Percentiles rank a stretch among this genome's conserved stretches.
Evolutionary conservation across 306 rosid species (phyloP).

Genomic region (Sphenostylis stenocarpa): DNA sequence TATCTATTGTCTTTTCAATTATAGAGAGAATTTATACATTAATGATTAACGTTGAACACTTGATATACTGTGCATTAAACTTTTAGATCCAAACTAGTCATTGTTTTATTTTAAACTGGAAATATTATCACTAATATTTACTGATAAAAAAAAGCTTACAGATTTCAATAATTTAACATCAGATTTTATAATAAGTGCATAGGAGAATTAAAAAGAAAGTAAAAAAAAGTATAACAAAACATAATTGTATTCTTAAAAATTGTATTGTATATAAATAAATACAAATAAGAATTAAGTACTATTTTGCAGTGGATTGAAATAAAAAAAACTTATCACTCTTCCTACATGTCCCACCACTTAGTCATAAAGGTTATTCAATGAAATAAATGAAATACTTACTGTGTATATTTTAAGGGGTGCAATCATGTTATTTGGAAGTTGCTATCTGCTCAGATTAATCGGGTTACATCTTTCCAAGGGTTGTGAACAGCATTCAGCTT

Average conservation of each 20-base stretch:
- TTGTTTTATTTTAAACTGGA: neutral
- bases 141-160: neutral
- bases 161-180: neutral
- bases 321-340: too few relatives aligned
- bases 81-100: too few relatives aligned
- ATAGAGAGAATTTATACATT: too few relatives aligned
- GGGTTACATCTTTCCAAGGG: neutral
- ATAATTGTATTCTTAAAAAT: neutral
- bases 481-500: conserved; percentile 12
- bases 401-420: neutral
- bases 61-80: too few relatives aligned
- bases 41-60: too few relatives aligned
- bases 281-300: neutral
- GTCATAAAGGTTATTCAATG: too few relatives aligned
- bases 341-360: too few relatives aligned
- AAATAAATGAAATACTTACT: neutral
- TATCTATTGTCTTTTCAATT: too few relatives aligned
- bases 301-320: too few relatives aligned
- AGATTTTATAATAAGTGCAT: neutral
- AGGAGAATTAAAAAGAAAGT: neutral
- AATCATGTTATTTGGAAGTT: conserved; percentile 1
- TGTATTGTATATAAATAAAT: neutral
- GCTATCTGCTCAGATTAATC: neutral
- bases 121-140: too few relatives aligned
- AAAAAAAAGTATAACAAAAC: neutral